Percentiles rank a stretch among this genome's conserved stretches.
These are phyloP conservation scores for Erodium trifolium DNA, from an alignment of 441 rosid genomes.

Conservation along the genomic window DNA sequence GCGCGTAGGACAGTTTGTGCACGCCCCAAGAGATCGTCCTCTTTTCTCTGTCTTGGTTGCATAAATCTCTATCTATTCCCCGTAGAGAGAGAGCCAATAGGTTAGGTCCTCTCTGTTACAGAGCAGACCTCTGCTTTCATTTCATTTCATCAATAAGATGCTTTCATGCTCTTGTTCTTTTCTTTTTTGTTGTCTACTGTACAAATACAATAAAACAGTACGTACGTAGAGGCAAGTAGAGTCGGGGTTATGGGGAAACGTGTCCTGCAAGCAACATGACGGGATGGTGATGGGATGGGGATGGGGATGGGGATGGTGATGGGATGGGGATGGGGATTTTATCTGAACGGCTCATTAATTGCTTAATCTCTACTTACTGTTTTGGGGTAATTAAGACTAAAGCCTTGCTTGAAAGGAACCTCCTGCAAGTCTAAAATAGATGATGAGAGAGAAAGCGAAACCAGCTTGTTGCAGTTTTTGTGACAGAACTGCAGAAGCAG, in stretches of 20 bases:
- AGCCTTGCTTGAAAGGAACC: neutral
- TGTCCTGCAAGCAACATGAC: neutral
- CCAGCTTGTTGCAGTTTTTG: no score
- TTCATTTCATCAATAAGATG: neutral
- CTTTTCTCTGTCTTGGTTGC: neutral
- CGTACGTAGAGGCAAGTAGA: no score
- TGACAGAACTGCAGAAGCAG: neutral
- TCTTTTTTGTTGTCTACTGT: no score
- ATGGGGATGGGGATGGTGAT: neutral
- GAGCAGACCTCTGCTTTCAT: neutral
- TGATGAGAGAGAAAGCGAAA: neutral
- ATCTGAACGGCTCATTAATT: neutral
- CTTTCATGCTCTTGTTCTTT: neutral
- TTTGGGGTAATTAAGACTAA: conserved; percentile 3
- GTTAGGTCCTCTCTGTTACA: neutral
- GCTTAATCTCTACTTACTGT: conserved; percentile 6
- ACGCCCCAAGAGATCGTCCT: neutral
- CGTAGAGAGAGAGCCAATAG: neutral
- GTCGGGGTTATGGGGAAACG: no score
- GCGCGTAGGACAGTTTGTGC: neutral
- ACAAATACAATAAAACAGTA: no score
- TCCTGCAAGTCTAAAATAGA: neutral
- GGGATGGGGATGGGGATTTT: neutral
- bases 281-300: neutral
- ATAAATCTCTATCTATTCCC: neutral